Conservation (phyloP, 2,329 filamentous ascomycete genomes). For the Hypoxylon sp. region DNA sequence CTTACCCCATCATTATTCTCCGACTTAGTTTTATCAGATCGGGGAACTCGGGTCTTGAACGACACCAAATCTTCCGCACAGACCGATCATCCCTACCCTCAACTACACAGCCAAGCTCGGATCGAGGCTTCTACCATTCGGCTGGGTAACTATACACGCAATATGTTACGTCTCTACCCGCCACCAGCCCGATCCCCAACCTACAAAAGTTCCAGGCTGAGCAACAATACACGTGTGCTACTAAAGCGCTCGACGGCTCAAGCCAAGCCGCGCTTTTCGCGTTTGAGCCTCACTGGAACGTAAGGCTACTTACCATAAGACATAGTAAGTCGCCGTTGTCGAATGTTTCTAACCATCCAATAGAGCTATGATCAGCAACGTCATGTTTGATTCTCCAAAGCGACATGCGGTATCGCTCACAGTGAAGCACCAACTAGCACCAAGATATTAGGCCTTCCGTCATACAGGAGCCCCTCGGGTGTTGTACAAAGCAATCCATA, state of each 20-base stretch:
- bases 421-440: conserved; percentile 2
- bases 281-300: not conserved
- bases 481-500: not conserved
- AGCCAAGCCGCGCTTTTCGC: not conserved
- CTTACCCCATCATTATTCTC: conserved; percentile 17
- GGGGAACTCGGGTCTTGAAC: conserved; percentile 6
- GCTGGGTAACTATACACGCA: not conserved
- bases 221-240: not conserved
- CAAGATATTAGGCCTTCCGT: not conserved
- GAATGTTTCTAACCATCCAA: conserved; percentile 1
- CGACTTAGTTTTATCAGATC: conserved; percentile 14
- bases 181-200: conserved; percentile 2
- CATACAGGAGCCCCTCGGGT: not conserved
- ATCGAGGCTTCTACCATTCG: conserved; percentile 8
- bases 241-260: not conserved
- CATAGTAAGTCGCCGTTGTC: not conserved
- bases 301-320: not conserved
- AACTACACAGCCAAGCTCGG: not conserved
- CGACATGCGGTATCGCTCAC: not conserved
- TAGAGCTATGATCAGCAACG: not conserved
- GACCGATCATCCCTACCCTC: not conserved
- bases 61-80: not conserved
- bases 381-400: not conserved
- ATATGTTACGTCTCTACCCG: conserved; percentile 10
- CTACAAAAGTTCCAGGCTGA: not conserved